Evolutionary conservation across 2,329 filamentous ascomycete genomes (phyloP).

Genomic region (Cucurbitaria berberidis): DNA sequence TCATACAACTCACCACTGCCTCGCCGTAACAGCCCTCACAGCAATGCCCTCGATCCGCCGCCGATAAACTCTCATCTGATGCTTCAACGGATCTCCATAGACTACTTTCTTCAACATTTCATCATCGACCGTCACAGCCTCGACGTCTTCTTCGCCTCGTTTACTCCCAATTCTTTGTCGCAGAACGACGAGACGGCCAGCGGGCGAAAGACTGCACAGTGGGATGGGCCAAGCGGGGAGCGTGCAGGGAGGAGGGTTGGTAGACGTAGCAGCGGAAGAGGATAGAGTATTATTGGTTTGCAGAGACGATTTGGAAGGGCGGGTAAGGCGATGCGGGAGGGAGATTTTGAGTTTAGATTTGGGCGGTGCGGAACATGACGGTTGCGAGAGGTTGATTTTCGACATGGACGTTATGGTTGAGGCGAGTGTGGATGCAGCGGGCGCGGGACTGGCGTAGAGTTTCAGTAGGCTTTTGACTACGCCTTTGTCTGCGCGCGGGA

Average conservation of each 20-base stretch:
- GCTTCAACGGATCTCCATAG: constrained; percentile 82
- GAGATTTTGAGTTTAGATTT: constrained; percentile 21
- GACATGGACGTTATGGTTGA: constrained; percentile 30
- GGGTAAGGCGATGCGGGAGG: constrained; percentile 3
- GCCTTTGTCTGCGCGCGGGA: constrained; percentile 75
- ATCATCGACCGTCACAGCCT: constrained; percentile 72
- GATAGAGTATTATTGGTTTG: constrained; percentile 29
- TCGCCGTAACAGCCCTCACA: constrained; percentile 68
- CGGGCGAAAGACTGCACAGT: constrained; percentile 69
- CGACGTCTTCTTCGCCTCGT: constrained; percentile 57
- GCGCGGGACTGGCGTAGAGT: constrained; percentile 68
- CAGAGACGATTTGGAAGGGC: constrained; percentile 31
- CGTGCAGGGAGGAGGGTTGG: constrained; percentile 43
- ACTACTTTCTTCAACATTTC: constrained; percentile 71
- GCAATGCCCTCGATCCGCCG: constrained; percentile 74
- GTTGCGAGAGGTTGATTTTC: constrained; percentile 29
- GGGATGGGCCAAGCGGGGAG: constrained; percentile 69
- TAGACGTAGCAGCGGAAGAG: constrained; percentile 28
- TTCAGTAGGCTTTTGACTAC: constrained; percentile 77
- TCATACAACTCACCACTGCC: constrained; percentile 22
- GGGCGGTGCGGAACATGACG: constrained; percentile 10
- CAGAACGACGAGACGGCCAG: constrained; percentile 72
- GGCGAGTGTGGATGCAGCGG: constrained; percentile 38
- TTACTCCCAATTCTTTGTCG: constrained; percentile 49
- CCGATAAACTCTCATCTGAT: constrained; percentile 80